Percentiles rank a stretch among this genome's conserved stretches.
Conservation (phyloP, 139 green algal genomes). For the Mesotaenium endlicherianum region DNA sequence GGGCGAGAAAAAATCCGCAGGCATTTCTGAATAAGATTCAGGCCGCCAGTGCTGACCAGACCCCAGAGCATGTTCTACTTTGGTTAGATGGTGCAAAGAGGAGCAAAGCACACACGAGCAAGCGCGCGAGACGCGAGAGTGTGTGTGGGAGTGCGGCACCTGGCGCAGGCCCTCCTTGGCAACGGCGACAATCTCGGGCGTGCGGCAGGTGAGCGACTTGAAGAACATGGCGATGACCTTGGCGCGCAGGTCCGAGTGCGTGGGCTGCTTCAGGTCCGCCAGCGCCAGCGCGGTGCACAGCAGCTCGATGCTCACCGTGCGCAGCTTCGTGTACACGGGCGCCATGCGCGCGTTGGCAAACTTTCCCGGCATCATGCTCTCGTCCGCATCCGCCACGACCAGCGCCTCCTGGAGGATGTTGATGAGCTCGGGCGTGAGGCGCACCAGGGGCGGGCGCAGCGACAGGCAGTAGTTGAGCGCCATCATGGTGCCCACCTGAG, state of each 20-base stretch:
- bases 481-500: conserved; percentile 59
- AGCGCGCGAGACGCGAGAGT: too few relatives aligned
- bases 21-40: too few relatives aligned
- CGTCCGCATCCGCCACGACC: conserved; percentile 61
- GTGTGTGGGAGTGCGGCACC: too few relatives aligned
- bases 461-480: conserved; percentile 59
- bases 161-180: conserved; percentile 58
- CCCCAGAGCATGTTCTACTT: too few relatives aligned
- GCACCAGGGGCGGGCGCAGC: conserved; percentile 54
- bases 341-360: conserved; percentile 13
- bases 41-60: too few relatives aligned
- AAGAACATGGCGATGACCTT: conserved; percentile 71
- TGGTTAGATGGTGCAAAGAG: too few relatives aligned
- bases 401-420: conserved; percentile 61
- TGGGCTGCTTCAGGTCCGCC: conserved; percentile 63
- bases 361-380: conserved; percentile 46
- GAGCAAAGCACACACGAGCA: too few relatives aligned
- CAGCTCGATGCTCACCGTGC: conserved; percentile 75
- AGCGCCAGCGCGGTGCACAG: conserved; percentile 71
- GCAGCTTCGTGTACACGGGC: conserved; percentile 59
- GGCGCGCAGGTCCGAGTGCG: conserved; percentile 54
- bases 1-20: too few relatives aligned
- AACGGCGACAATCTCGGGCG: conserved; percentile 54
- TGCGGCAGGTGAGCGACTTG: conserved; percentile 59
- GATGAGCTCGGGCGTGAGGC: conserved; percentile 48